Percentiles rank a stretch among this genome's conserved stretches.
Conservation (phyloP, 2,329 filamentous ascomycete species). For the Ophiostoma triangulosporum region DNA sequence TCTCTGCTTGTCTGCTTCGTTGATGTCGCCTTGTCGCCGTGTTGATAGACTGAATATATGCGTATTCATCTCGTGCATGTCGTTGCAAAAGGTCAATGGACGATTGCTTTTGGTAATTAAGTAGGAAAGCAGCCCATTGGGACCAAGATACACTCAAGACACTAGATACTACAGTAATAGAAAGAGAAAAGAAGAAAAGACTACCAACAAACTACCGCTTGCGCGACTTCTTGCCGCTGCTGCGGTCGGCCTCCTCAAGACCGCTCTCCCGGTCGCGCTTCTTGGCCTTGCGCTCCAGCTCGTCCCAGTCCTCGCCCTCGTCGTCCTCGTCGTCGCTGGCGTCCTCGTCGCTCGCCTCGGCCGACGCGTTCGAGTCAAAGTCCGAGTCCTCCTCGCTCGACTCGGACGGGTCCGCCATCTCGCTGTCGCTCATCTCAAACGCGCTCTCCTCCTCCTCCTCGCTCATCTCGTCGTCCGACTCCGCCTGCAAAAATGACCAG, state of each 20-base stretch:
- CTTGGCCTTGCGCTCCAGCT: slow-evolving; percentile 80
- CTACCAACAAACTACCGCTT: slow-evolving; percentile 25
- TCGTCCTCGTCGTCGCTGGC: slow-evolving; percentile 64
- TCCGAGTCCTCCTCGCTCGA: slow-evolving; percentile 74
- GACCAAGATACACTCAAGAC: not conserved
- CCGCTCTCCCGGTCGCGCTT: slow-evolving; percentile 59
- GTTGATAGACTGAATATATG: not conserved
- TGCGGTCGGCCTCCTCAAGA: slow-evolving; percentile 64
- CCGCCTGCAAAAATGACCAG: slow-evolving; percentile 82
- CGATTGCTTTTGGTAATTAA: no score
- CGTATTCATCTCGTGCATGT: not conserved
- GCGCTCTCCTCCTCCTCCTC: slow-evolving; percentile 80
- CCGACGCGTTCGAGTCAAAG: slow-evolving; percentile 79
- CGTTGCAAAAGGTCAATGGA: no score
- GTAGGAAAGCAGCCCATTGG: not conserved
- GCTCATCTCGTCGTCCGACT: slow-evolving; percentile 72
- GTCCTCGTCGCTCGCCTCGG: slow-evolving; percentile 69
- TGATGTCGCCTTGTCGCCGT: not conserved
- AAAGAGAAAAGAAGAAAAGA: not conserved
- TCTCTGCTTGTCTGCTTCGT: not conserved
- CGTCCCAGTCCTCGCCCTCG: slow-evolving; percentile 85
- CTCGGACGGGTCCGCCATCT: slow-evolving; percentile 70
- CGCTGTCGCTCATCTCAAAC: slow-evolving; percentile 80
- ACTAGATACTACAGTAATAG: not conserved
- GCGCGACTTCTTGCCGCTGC: slow-evolving; percentile 51